Conservation (phyloP, 2,329 filamentous ascomycete species). For the Macroventuria anomochaeta region DNA sequence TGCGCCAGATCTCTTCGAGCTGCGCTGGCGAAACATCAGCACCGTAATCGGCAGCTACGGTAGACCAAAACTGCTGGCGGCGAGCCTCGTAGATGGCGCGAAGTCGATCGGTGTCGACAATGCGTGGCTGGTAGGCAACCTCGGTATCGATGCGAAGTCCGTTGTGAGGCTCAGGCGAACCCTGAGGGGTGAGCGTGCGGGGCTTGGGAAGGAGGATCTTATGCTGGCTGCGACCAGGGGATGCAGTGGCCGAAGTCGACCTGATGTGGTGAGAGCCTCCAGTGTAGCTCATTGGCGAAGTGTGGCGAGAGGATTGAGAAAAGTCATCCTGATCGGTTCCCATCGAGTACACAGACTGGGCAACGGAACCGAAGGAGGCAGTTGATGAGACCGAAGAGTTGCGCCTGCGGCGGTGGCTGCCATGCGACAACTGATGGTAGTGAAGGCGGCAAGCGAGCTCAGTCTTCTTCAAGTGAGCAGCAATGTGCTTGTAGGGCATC, state of each 20-base stretch:
- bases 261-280: conserved; percentile 48
- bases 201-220: conserved; percentile 69
- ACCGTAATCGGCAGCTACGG: conserved; percentile 75
- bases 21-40: conserved; percentile 65
- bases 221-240: conserved; percentile 61
- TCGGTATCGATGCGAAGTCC: conserved; percentile 56
- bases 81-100: conserved; percentile 73
- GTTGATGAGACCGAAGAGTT: conserved; percentile 71
- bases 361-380: conserved; percentile 50
- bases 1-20: conserved; percentile 73
- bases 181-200: conserved; percentile 50
- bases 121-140: conserved; percentile 52
- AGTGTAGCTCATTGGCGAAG: conserved; percentile 53
- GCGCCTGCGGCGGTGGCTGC: conserved; percentile 79
- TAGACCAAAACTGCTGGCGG: conserved; percentile 74
- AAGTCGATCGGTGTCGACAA: conserved; percentile 71
- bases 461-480: conserved; percentile 83
- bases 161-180: conserved; percentile 47
- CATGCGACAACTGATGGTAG: conserved; percentile 84
- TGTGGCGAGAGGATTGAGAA: conserved; percentile 47
- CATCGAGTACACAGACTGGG: conserved; percentile 49
- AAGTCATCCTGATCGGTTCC: conserved; percentile 46
- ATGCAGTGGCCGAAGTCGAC: conserved; percentile 51
- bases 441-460: conserved; percentile 86
- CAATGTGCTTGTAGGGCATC: conserved; percentile 91